Base-by-base conservation (phyloP, 2,329 filamentous ascomycete species). In the Venturia carpophila region DNA sequence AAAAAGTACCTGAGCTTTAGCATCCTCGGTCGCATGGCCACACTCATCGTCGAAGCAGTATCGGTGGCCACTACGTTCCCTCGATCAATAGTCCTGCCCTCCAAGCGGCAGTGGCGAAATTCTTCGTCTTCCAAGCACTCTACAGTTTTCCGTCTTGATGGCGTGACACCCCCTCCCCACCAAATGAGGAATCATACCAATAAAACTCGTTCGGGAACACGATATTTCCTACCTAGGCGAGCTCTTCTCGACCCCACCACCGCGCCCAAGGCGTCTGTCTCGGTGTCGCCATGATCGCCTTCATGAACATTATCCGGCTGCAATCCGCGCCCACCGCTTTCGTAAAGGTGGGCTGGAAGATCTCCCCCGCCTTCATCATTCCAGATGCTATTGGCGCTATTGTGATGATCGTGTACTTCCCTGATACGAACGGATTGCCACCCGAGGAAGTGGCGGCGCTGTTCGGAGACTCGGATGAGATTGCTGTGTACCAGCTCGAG, bases 321-420 rank as follows among this genome's bases (percentile, higher is more conserved):
- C 64, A 66, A 47, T n/a, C 52, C 10, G 66, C 64, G 27, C 69
- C 71, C 1, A 69, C 69, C 7, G 71, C 70, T 1, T 70, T 71
- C 58, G 37, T 60, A 21, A 70, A 43, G 6, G 70, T 71, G 37
- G 66, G 67, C 5, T 72, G 69, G 70, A 71, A 71, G 56, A 71
- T 69, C 64, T 72, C 70, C 56, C 66, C 71, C 17, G 68, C 68
- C 5, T 71, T 71, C 63, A 69, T 70, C 39, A 68, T 70, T 21
- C 69, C 68, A 0, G 67, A 64, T 6, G 67, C 66, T 7, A 42
- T 67, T 69, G 30, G 68, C n/a, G 62, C n/a, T 21, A 13, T 66
- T 15, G 30, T 66, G 17, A 45, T 66, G 11, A 65, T 30, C 17
- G 4, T 66, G 24, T 60, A 6, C 58, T 66, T 55, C 45, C 64